phyloP scores from a whole-genome alignment of 768 basidiomycete genomes.

The Lentinula sp. region DNA sequence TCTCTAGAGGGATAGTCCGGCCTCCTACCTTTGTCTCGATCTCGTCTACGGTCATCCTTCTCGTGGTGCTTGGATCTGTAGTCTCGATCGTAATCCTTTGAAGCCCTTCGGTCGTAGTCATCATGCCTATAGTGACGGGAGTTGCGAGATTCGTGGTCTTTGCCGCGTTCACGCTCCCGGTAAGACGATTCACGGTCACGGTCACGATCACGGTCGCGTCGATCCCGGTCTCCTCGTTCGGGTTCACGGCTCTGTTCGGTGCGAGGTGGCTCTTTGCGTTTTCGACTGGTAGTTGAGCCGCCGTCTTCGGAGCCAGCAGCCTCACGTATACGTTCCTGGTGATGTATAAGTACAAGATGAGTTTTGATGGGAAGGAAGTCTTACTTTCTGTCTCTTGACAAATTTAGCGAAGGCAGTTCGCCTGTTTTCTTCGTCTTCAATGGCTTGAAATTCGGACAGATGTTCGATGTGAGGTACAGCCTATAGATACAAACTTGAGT shows the following conservation, averaged over 20 bases:
- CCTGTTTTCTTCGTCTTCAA: constrained; percentile 84
- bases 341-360: not conserved
- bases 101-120: constrained; percentile 13
- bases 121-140: constrained; percentile 1
- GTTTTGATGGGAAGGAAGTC: constrained; percentile 11
- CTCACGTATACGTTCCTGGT: constrained; percentile 72
- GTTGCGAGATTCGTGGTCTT: not conserved
- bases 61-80: constrained; percentile 42
- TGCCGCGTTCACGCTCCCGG: constrained; percentile 15
- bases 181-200: constrained; percentile 25
- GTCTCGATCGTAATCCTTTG: constrained; percentile 35
- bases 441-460: constrained; percentile 78
- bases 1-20: constrained; percentile 21
- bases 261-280: constrained; percentile 67
- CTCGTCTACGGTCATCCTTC: constrained; percentile 47
- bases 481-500: constrained; percentile 28
- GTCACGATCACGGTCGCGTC: constrained; percentile 27
- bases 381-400: constrained; percentile 84
- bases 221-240: constrained; percentile 33
- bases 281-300: constrained; percentile 74
- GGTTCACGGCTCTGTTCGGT: constrained; percentile 46
- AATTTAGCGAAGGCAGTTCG: constrained; percentile 83
- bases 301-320: constrained; percentile 73
- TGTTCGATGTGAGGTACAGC: constrained; percentile 72
- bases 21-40: constrained; percentile 31